Conservation (phyloP, 495 filamentous ascomycete genomes). For the Ramalina intermedia region DNA sequence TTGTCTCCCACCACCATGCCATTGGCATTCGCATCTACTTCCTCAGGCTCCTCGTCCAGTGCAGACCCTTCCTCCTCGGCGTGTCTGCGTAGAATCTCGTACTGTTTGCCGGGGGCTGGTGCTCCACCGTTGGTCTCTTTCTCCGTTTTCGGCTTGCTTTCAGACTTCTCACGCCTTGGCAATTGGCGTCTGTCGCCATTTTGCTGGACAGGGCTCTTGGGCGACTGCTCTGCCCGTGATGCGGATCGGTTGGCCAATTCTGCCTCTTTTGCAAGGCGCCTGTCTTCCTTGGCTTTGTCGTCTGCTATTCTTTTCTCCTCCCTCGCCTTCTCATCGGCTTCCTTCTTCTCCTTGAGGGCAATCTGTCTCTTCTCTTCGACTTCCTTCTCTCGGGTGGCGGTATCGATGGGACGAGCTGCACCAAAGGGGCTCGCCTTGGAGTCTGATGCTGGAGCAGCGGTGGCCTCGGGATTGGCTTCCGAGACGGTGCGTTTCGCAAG, state of each 20-base stretch:
- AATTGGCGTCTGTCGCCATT: constrained; percentile 9
- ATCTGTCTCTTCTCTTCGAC: constrained; percentile 75
- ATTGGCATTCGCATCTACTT: constrained; percentile 18
- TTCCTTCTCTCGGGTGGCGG: constrained; percentile 70
- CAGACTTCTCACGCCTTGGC: constrained; percentile 1
- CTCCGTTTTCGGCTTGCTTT: constrained; percentile 1
- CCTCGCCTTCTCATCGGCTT: constrained; percentile 74
- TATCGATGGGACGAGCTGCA: constrained; percentile 79
- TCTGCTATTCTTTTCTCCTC: constrained; percentile 54
- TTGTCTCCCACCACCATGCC: constrained; percentile 24
- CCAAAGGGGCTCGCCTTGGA: constrained; percentile 86
- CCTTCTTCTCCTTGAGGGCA: constrained; percentile 64
- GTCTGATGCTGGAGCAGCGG: constrained; percentile 35
- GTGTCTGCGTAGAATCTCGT: constrained; percentile 39
- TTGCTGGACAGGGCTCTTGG: constrained; percentile 21
- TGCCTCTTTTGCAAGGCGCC: constrained; percentile 23
- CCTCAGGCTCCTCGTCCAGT: constrained; percentile 17
- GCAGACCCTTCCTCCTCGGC: constrained; percentile 30
- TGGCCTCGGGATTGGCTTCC: constrained; percentile 43
- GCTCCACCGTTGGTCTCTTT: constrained; percentile 28
- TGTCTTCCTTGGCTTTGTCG: constrained; percentile 30
- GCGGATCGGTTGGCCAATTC: constrained; percentile 42
- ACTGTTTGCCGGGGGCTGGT: constrained; percentile 30
- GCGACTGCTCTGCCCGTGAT: constrained; percentile 29
- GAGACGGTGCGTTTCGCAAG: constrained; percentile 78